Evolutionary conservation across 331 rosid genomes (phyloP), one percentile per base, ranked within the genome.

Genomic region (Malus hybrid): DNA sequence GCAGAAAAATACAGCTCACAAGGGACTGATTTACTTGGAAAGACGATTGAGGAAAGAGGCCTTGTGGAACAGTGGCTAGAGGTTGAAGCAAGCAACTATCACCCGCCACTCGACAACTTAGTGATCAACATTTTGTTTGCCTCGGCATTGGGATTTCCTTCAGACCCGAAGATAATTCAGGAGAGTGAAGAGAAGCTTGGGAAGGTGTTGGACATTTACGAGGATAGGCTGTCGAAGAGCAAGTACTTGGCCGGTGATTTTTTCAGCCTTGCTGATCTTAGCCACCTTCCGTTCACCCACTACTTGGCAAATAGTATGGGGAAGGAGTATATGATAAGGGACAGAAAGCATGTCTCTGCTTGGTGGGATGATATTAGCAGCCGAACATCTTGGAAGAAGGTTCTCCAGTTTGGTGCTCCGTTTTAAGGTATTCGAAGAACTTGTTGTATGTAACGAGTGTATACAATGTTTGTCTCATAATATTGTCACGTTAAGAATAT

Each of bases 181-280:
- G 87, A 82, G 77, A 82, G 84, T 57, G 88, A 81, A 30, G 75
- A 70, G 62, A 84, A 83, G 86, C 64, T 89, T 6, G 84, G 1
- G 10, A 84, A 80, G 76, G 86, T 88, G 69, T 60, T 89, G 34
- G 89, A 84, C 65, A 61, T 86, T 60, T 86, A 89, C 58, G 93
- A 89, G 65, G 85, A 84, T 6, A 82, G 84, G 77, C 73, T 86
- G 1, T 81, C 86, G 4, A 81, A 77, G 68, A 74, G 61, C 68
- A 84, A 84, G 79, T 84, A 89, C 81, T 81, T 86, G 44, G 90
- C 90, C 22, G 93, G 90, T 11, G 89, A 86, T 22, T 82, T 78
- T 56, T 86, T 82, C 82, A 86, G 86, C 63, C 86, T 84, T 81
- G 93, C 93, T 71, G 93, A 89, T 83, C 89, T 83, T 3, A 87